These are phyloP conservation scores for Yamadazyma atlantica DNA, from an alignment of 1,139 yeast genomes.

Conservation along the genomic window DNA sequence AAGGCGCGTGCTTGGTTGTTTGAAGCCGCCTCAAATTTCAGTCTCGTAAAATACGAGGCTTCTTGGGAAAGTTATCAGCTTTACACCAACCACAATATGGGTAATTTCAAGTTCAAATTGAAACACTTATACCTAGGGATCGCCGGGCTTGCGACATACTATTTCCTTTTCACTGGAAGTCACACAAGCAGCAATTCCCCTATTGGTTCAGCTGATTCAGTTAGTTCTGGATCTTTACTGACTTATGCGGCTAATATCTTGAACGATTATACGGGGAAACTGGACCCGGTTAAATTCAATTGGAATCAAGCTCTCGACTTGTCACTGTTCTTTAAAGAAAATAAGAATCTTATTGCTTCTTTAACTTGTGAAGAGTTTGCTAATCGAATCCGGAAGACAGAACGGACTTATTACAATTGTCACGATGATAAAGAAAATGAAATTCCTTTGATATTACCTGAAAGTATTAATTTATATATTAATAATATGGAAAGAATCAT, in stretches of 20 bases:
- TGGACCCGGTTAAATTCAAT: slow-evolving; percentile 9
- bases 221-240: background rate
- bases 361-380: slow-evolving; percentile 16
- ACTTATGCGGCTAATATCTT: slow-evolving; percentile 1
- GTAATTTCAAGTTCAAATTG: background rate
- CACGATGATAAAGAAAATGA: slow-evolving; percentile 14
- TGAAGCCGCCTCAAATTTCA: slow-evolving; percentile 1
- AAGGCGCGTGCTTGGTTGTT: too few species aligned
- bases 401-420: slow-evolving; percentile 14
- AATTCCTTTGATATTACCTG: slow-evolving; percentile 11
- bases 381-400: slow-evolving; percentile 12
- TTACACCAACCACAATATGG: background rate
- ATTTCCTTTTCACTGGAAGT: background rate
- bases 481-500: slow-evolving; percentile 11
- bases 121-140: background rate
- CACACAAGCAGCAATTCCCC: background rate
- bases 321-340: slow-evolving; percentile 7
- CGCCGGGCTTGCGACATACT: background rate
- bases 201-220: background rate
- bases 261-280: background rate
- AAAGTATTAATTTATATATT: slow-evolving; percentile 14
- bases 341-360: slow-evolving; percentile 6
- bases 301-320: slow-evolving; percentile 15
- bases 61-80: background rate
- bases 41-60: background rate